Conservation (phyloP, 768 basidiomycete genomes). For the Mrakia gelida region DNA sequence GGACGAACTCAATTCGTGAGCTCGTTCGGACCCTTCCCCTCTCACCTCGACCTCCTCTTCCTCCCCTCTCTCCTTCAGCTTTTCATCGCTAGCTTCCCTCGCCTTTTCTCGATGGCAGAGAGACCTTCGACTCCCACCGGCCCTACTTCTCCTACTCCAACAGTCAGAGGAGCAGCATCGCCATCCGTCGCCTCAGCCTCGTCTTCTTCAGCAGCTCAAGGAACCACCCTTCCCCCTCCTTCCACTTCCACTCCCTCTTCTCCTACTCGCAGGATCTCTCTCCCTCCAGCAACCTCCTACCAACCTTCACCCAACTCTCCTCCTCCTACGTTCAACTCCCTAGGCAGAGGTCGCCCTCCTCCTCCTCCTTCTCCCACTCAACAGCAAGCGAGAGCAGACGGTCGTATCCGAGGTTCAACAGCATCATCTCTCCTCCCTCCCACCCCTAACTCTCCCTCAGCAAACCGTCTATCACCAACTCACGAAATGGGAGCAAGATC, state of each 20-base stretch:
- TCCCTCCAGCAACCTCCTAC: not conserved
- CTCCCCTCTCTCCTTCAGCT: not conserved
- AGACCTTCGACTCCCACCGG: not conserved
- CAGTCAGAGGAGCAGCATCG: not conserved
- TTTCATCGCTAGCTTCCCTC: not conserved
- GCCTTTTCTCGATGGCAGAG: not conserved
- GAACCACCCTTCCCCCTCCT: not conserved
- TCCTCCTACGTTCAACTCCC: not conserved
- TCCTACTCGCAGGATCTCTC: not conserved
- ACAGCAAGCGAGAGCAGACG: not conserved
- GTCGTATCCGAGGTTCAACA: not conserved
- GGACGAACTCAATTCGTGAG: not conserved
- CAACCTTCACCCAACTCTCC: not conserved
- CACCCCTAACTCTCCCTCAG: not conserved
- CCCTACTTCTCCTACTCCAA: not conserved
- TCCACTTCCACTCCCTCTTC: not conserved
- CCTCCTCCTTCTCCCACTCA: not conserved
- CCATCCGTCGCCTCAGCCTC: too few species aligned
- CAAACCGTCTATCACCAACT: not conserved
- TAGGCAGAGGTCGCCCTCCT: conserved; percentile 5
- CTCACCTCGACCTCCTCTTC: not conserved
- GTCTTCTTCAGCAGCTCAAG: not conserved
- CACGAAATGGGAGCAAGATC: not conserved
- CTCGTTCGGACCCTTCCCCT: not conserved
- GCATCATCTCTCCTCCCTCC: too few species aligned